Conservation (phyloP, 116 monocot genomes). For the Thalassia testudinum region DNA sequence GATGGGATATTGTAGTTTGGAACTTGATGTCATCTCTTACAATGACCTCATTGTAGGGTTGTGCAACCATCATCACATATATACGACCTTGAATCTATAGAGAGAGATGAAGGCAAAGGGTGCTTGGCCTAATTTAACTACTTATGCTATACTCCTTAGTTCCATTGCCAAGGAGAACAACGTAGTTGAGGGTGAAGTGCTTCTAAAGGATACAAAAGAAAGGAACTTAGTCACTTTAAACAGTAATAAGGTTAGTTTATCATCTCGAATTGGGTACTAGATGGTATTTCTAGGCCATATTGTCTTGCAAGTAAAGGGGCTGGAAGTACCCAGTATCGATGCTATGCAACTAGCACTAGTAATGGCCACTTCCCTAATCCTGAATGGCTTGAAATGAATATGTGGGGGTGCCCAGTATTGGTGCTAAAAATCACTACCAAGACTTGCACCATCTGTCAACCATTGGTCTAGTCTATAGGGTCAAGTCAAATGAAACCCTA, state of each 20-base stretch:
- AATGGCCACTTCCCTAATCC: no score
- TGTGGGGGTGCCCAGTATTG: no score
- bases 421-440: no score
- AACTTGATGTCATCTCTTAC: conserved; percentile 51
- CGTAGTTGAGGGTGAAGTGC: conserved; percentile 18
- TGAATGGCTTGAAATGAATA: no score
- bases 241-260: conserved; percentile 14
- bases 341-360: no score
- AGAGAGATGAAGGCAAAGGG: conserved; percentile 46
- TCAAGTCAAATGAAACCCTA: no score
- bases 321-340: no score
- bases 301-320: no score
- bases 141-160: conserved; percentile 42
- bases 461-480: no score
- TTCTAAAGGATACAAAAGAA: conserved; percentile 48
- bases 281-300: no score
- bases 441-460: no score
- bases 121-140: conserved; percentile 67
- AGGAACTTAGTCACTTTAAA: conserved; percentile 36
- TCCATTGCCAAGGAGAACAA: conserved; percentile 28
- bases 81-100: conserved; percentile 34
- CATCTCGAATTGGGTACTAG: no score
- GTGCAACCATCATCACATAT: conserved; percentile 16
- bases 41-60: conserved; percentile 77
- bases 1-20: conserved; percentile 39